Percentiles rank a stretch among this genome's conserved stretches.
These are phyloP conservation scores for Solanum hybrid DNA, from an alignment of 305 asterid species.

Conservation along the genomic window DNA sequence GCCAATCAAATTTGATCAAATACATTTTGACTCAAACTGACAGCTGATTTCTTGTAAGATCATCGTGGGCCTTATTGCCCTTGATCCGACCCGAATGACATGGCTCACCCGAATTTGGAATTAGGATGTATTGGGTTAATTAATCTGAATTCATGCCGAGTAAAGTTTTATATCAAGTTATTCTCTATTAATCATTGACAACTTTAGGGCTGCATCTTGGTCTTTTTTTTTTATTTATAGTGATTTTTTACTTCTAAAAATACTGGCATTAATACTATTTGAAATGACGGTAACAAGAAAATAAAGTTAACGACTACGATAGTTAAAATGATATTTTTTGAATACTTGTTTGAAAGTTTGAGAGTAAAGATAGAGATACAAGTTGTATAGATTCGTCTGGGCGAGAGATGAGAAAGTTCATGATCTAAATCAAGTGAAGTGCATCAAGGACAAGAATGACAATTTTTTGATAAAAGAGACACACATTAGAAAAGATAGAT, in stretches of 20 bases:
- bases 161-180: background rate
- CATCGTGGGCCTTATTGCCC: background rate
- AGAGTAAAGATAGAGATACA: background rate
- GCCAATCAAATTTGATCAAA: conserved; percentile 4
- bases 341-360: background rate
- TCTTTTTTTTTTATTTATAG: background rate
- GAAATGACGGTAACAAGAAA: background rate
- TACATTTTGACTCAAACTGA: background rate
- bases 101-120: background rate
- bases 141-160: background rate
- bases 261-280: background rate
- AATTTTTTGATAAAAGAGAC: background rate
- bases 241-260: background rate
- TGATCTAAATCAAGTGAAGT: background rate
- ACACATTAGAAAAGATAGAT: background rate
- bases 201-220: background rate
- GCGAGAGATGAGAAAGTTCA: background rate
- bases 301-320: background rate
- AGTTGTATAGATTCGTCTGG: background rate
- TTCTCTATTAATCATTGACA: background rate
- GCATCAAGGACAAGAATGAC: background rate
- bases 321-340: background rate
- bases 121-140: background rate
- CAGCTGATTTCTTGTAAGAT: background rate
- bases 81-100: background rate